These are phyloP conservation scores for Amanita exitialis DNA, from an alignment of 768 basidiomycete genomes.

Conservation along the genomic window DNA sequence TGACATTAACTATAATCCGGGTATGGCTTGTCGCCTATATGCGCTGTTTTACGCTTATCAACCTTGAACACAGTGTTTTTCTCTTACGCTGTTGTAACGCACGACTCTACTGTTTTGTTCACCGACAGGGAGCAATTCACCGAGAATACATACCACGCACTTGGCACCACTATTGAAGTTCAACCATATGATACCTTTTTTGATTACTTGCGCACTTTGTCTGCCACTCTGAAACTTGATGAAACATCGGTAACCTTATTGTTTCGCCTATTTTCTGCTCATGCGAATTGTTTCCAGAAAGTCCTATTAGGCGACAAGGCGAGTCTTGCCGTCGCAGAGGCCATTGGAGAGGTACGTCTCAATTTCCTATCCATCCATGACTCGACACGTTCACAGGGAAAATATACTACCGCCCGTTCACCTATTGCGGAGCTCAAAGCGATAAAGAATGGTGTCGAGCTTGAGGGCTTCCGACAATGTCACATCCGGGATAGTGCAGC, in stretches of 20 bases:
- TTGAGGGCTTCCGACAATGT: slow-evolving; percentile 81
- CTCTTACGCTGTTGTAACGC: slow-evolving; percentile 75
- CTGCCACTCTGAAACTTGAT: slow-evolving; percentile 21
- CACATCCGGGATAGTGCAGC: slow-evolving; percentile 90
- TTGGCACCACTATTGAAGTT: slow-evolving; percentile 56
- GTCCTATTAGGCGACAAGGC: slow-evolving; percentile 71
- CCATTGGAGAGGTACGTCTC: slow-evolving; percentile 53
- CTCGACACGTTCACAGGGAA: slow-evolving; percentile 28
- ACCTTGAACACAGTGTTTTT: slow-evolving; percentile 63
- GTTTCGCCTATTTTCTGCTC: background rate
- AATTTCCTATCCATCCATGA: slow-evolving; percentile 3
- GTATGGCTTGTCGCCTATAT: slow-evolving; percentile 14
- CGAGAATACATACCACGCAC: slow-evolving; percentile 28
- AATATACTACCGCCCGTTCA: slow-evolving; percentile 52
- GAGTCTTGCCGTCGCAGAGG: slow-evolving; percentile 73
- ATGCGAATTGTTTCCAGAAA: slow-evolving; percentile 30
- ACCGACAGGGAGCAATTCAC: slow-evolving; percentile 46
- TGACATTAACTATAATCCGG: slow-evolving; percentile 82
- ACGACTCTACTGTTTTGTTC: slow-evolving; percentile 54
- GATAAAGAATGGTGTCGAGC: slow-evolving; percentile 71
- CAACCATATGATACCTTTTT: slow-evolving; percentile 64
- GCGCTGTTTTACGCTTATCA: background rate
- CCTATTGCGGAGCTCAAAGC: slow-evolving; percentile 74
- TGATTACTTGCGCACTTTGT: slow-evolving; percentile 45
- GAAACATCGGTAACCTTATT: slow-evolving; percentile 20